Percentiles rank a stretch among this genome's conserved stretches.
phyloP scores from a whole-genome alignment of 352 stramenopile genomes.

The Globisporangium mamillatum region DNA sequence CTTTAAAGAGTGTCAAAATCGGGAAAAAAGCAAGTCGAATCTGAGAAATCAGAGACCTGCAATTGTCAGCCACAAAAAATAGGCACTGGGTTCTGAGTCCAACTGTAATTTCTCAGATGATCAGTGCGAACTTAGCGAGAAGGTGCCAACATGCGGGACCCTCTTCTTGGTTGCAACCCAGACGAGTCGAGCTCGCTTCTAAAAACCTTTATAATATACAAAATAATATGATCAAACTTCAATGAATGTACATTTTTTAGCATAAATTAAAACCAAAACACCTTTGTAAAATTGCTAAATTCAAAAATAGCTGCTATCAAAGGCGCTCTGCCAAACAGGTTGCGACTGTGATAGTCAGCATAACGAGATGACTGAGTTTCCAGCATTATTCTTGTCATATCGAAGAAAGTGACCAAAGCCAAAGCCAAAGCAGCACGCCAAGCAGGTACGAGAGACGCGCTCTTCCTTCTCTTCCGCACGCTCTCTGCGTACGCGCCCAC shows the following conservation, averaged over 20 bases:
- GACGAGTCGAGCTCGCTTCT: neutral
- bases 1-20: too few relatives aligned
- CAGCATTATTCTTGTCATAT: neutral
- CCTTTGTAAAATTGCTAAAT: too few relatives aligned
- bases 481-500: neutral
- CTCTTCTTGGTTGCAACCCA: slow-evolving; percentile 1
- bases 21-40: neutral
- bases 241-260: neutral
- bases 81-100: neutral
- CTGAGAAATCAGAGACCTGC: neutral
- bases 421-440: neutral
- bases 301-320: too few relatives aligned
- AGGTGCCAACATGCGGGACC: neutral
- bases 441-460: neutral
- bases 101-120: neutral
- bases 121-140: neutral
- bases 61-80: neutral
- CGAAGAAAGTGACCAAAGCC: neutral
- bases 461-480: neutral
- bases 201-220: neutral
- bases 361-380: neutral
- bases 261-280: neutral
- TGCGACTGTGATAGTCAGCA: too few relatives aligned
- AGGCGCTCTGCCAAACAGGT: too few relatives aligned
- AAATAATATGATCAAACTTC: neutral